These are phyloP conservation scores for Tetracentron sinense DNA, from an alignment of 164 flowering plant species.

Conservation along the genomic window DNA sequence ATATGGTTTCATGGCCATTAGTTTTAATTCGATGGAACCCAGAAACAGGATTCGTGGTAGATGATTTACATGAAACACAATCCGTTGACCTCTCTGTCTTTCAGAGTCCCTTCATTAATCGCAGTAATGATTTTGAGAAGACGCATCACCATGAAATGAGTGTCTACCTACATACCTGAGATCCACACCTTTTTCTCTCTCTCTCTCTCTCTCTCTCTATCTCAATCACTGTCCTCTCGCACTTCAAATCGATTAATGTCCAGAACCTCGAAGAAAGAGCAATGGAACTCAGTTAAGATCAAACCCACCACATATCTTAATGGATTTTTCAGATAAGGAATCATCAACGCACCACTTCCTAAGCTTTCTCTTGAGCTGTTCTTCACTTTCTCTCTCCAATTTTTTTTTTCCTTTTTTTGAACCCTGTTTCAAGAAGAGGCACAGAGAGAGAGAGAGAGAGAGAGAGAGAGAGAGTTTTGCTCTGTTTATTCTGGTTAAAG, in stretches of 20 bases:
- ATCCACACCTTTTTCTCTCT: constrained; percentile 3
- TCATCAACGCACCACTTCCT: background rate
- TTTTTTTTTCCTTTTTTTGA: background rate
- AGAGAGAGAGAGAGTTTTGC: too few relatives aligned
- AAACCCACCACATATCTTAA: constrained; percentile 24
- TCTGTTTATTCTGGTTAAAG: background rate
- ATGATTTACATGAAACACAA: too few relatives aligned
- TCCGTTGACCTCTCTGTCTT: too few relatives aligned
- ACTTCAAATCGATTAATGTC: background rate
- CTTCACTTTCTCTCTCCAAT: background rate
- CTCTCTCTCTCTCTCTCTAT: constrained; percentile 9
- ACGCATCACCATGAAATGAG: too few relatives aligned
- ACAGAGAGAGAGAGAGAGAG: too few relatives aligned
- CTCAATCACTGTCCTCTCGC: background rate
- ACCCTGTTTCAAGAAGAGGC: too few relatives aligned
- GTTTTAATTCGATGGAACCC: too few relatives aligned
- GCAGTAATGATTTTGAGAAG: too few relatives aligned
- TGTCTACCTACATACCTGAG: too few relatives aligned
- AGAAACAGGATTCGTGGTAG: too few relatives aligned
- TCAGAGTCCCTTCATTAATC: too few relatives aligned
- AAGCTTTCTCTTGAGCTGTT: background rate
- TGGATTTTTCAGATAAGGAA: constrained; percentile 2
- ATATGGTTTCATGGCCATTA: too few relatives aligned
- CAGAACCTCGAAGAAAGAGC: background rate
- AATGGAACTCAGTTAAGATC: background rate